Conservation (phyloP, 176 grass and related monocot species). For the Poa annua region DNA sequence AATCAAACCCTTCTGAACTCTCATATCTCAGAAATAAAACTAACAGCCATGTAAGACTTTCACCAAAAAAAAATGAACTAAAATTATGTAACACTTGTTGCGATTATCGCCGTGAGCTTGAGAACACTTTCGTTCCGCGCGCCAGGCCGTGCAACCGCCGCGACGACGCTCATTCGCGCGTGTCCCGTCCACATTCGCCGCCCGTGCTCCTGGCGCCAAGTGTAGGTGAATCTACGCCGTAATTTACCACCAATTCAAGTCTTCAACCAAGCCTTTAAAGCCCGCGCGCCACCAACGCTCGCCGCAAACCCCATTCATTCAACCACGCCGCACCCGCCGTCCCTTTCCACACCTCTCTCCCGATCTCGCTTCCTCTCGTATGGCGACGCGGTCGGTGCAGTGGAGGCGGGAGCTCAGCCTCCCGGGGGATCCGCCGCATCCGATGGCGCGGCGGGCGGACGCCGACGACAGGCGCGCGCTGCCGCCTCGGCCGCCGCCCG, state of each 20-base stretch:
- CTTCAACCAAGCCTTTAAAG: conserved; percentile 13
- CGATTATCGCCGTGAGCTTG: background rate
- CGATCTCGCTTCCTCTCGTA: background rate
- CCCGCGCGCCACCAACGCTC: background rate
- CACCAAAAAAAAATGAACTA: too few species aligned
- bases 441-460: background rate
- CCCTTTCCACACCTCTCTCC: background rate
- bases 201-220: background rate
- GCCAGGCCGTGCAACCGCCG: conserved; percentile 6
- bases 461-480: background rate
- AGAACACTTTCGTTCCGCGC: background rate
- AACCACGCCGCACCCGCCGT: background rate
- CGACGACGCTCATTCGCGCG: background rate
- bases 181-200: conserved; percentile 2
- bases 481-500: background rate
- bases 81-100: too few species aligned
- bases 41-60: too few species aligned
- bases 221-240: background rate
- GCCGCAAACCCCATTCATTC: background rate
- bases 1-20: too few species aligned
- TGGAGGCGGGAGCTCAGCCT: conserved; percentile 55
- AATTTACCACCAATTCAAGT: background rate
- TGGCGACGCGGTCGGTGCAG: conserved; percentile 38
- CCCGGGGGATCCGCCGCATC: background rate
- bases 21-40: too few species aligned